Evolutionary conservation across 148 eudicot species (phyloP).

Genomic region (Rhododendron ferrugineum): DNA sequence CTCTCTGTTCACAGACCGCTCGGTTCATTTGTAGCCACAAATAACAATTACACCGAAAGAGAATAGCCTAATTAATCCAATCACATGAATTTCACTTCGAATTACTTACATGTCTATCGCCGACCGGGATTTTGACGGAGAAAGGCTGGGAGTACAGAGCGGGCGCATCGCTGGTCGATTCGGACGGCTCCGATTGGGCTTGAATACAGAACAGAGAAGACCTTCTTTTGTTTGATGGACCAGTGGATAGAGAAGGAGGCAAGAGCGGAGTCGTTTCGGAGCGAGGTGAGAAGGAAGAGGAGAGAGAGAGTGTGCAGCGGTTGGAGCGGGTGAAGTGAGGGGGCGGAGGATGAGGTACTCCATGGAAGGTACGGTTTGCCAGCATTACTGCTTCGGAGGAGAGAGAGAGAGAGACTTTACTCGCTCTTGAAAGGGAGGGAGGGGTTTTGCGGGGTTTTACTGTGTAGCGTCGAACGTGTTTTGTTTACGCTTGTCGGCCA

Average conservation of each 20-base stretch:
- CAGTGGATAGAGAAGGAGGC: conserved; percentile 18
- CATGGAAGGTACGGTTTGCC: conserved; percentile 27
- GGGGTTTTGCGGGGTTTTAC: too few relatives aligned
- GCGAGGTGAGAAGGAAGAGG: not conserved
- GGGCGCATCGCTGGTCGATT: conserved; percentile 11
- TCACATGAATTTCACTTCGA: not conserved
- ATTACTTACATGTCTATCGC: conserved; percentile 74
- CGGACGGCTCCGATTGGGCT: conserved; percentile 18
- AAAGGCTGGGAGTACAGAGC: conserved; percentile 19
- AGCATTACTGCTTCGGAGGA: conserved; percentile 23
- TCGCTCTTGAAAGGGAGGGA: not conserved
- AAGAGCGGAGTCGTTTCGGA: not conserved
- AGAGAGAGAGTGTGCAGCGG: conserved; percentile 20
- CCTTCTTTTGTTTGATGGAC: not conserved
- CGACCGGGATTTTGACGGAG: conserved; percentile 77
- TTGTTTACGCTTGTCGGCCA: too few relatives aligned
- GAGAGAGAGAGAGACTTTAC: not conserved
- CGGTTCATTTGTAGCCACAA: not conserved
- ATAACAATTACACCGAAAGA: not conserved
- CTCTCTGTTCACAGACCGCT: too few relatives aligned
- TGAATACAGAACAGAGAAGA: conserved; percentile 14
- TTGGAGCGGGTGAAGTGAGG: conserved; percentile 15
- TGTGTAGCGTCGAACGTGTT: too few relatives aligned
- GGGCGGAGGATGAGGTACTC: conserved; percentile 11
- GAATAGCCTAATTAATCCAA: not conserved